These are phyloP conservation scores for Paramecium sonneborni DNA, from an alignment of 73 alveolate genomes.

Conservation along the genomic window DNA sequence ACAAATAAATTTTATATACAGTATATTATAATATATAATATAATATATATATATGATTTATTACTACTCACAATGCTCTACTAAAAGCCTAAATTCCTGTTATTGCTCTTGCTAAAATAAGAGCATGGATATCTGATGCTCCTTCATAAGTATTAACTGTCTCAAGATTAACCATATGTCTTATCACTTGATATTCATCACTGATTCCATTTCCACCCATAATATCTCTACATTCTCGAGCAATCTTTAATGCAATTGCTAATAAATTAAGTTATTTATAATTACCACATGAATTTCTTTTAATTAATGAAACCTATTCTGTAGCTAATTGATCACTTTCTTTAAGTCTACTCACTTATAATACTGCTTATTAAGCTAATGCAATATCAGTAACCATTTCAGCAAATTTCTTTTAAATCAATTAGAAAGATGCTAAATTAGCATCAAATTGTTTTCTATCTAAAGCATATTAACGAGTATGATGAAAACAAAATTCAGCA, in stretches of 20 bases:
- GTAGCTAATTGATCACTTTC: constrained; percentile 87
- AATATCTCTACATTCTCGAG: constrained; percentile 94
- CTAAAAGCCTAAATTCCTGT: constrained; percentile 93
- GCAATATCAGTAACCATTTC: constrained; percentile 87
- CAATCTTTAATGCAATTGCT: constrained; percentile 75
- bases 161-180: constrained; percentile 92
- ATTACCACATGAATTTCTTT: constrained; percentile 90
- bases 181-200: constrained; percentile 90
- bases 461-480: constrained; percentile 79
- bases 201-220: constrained; percentile 95
- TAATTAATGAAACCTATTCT: constrained; percentile 88
- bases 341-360: constrained; percentile 77
- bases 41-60: background rate
- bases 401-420: constrained; percentile 87
- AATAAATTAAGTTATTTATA: background rate
- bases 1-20: no score
- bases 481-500: constrained; percentile 90
- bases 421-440: constrained; percentile 82
- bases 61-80: constrained; percentile 46
- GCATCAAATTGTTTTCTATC: constrained; percentile 80
- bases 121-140: constrained; percentile 89
- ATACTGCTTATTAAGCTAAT: constrained; percentile 78
- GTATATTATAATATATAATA: no score
- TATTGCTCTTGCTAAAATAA: constrained; percentile 90
- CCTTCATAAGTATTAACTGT: constrained; percentile 91